Base-by-base conservation (phyloP, 306 rosid species). In the Fragaria nilgerrensis region DNA sequence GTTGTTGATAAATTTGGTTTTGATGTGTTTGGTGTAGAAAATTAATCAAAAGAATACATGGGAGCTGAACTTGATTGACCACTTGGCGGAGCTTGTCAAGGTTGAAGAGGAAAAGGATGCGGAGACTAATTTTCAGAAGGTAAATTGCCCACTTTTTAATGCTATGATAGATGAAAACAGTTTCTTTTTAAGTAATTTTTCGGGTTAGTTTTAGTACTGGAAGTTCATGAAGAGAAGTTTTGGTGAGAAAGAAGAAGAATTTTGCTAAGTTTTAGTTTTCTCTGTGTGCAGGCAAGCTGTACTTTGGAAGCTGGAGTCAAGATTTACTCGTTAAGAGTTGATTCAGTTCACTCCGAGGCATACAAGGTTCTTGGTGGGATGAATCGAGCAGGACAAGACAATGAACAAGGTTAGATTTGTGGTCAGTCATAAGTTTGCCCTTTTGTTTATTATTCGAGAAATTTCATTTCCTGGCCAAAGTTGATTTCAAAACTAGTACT, bases 291-390 rank as follows among this genome's bases (percentile, higher is more conserved):
- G 99, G 99, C 97, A 72, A 89, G 97, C 71, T 95, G 99, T 84
- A 92, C 97, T 64, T 96, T 92, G 81, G 99, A 95, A 89, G 99
- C 97, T 47, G 99, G 97, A 68, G 97, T 95, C 49, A 95, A 89
- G 83, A 91, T 95, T 75, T 95, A 92, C 83, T 87, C 99, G 56
- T 25, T 92, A 37, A 82, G 99, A 80, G 99, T 95, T 78, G 99
- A 95, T 83, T 91, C 99, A 0, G 97, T 89, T 78, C 99, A 95
- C 75, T 92, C 97, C 19, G 97, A 92, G 84, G 97, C 99, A 9
- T 95, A 95, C 79, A 92, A 95, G 85, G 99, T 95, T 74, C 99
- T 92, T 82, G 92, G 97, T 41, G 97, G 99, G 79, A 92, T 92
- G 97, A 95, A 95, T 68, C 88, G 99, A 84, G 97, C 92, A 32